Evolutionary conservation across 768 basidiomycete species (phyloP).

Genomic region (Xanthoconium stramineum): DNA sequence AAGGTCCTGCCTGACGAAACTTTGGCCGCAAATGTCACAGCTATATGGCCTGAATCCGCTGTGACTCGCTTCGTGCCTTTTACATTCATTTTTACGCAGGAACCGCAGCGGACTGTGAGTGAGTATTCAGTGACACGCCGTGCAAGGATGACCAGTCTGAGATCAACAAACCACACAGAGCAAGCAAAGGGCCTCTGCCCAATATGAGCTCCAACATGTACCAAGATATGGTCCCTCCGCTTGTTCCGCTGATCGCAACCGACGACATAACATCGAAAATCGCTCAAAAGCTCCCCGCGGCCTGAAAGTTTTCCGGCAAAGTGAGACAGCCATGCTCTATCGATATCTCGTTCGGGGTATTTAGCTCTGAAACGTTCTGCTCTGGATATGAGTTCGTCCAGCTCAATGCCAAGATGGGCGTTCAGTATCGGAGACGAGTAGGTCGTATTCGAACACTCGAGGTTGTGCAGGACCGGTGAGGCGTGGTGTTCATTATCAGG

Average conservation of each 20-base stretch:
- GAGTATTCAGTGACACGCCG: conserved; percentile 11
- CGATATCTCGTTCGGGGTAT: conserved; percentile 56
- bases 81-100: conserved; percentile 74
- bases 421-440: conserved; percentile 52
- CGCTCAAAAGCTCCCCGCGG: conserved; percentile 52
- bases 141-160: neutral
- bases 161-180: conserved; percentile 52
- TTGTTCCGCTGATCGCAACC: conserved; percentile 70
- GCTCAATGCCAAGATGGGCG: conserved; percentile 58
- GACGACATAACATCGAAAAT: conserved; percentile 65
- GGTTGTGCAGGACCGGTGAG: conserved; percentile 1
- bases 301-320: conserved; percentile 66
- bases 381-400: conserved; percentile 51
- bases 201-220: conserved; percentile 70
- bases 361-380: conserved; percentile 53
- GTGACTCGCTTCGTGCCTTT: conserved; percentile 69
- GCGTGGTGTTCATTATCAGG: neutral
- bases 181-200: conserved; percentile 67
- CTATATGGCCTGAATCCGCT: conserved; percentile 54
- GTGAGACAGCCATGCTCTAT: conserved; percentile 60
- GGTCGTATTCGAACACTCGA: neutral
- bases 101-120: conserved; percentile 55
- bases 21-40: conserved; percentile 54
- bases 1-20: conserved; percentile 67
- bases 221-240: conserved; percentile 69